These are phyloP conservation scores for Encephalitozoon romaleae DNA, from an alignment of 371 early-diverging fungal genomes.

Conservation along the genomic window DNA sequence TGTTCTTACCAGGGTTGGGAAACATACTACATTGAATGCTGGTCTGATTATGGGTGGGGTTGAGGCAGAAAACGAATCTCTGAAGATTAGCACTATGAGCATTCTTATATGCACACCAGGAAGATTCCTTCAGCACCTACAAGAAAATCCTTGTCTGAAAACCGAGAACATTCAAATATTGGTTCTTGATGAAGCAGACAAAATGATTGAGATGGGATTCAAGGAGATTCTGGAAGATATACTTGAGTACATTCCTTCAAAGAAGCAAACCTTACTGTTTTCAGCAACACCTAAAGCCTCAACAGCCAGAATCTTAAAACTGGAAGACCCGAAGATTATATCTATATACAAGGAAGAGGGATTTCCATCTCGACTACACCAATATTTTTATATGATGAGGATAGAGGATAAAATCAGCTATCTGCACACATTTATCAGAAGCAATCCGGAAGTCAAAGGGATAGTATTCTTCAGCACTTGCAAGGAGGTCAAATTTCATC, in stretches of 20 bases:
- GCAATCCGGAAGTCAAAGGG: conserved; percentile 67
- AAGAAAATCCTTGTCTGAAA: conserved; percentile 20
- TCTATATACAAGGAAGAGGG: conserved; percentile 83
- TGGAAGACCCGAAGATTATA: conserved; percentile 85
- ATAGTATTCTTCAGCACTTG: conserved; percentile 87
- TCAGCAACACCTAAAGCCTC: conserved; percentile 94
- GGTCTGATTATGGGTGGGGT: conserved; percentile 93
- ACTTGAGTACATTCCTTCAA: conserved; percentile 68
- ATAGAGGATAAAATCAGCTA: conserved; percentile 79
- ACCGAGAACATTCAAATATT: conserved; percentile 63
- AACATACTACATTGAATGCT: conserved; percentile 82
- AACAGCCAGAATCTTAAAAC: conserved; percentile 76
- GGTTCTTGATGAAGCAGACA: conserved; percentile 97
- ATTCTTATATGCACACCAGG: conserved; percentile 91
- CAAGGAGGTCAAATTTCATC: conserved; percentile 58
- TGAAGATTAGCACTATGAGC: conserved; percentile 75
- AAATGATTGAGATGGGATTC: conserved; percentile 85
- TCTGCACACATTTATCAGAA: conserved; percentile 64
- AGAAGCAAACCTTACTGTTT: conserved; percentile 84
- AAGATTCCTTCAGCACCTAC: conserved; percentile 70
- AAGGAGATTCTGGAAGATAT: conserved; percentile 87
- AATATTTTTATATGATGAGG: conserved; percentile 81
- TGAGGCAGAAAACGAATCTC: conserved; percentile 86
- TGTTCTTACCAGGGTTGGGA: conserved; percentile 76
- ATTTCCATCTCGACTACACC: conserved; percentile 69